Evolutionary conservation across 1,284 basidiomycete species (phyloP).

Genomic region (Sparassis latifolia): DNA sequence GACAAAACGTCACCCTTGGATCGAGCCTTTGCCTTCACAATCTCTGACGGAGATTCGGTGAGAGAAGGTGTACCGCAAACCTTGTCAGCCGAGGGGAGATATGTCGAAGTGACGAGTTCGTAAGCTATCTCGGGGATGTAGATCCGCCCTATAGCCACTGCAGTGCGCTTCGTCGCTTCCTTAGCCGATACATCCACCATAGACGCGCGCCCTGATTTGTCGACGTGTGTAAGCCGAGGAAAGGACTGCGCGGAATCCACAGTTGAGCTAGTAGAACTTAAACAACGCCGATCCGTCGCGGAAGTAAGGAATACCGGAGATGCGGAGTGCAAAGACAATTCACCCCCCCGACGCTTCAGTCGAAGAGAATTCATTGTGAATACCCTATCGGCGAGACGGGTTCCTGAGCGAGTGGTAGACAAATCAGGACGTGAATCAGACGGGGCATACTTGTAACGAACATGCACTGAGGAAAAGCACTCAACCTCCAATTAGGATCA

Average conservation of each 20-base stretch:
- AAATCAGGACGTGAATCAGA: not conserved
- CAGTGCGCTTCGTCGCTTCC: constrained; percentile 54
- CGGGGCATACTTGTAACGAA: constrained; percentile 4
- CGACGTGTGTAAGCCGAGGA: constrained; percentile 60
- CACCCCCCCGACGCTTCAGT: too few species aligned
- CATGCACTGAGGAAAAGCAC: constrained; percentile 29
- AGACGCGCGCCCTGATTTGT: constrained; percentile 54
- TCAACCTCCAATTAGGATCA: constrained; percentile 91
- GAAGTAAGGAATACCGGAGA: too few species aligned
- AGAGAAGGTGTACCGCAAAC: constrained; percentile 4
- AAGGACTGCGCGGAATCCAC: not conserved
- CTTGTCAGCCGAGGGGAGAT: constrained; percentile 2
- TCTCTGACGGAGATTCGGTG: constrained; percentile 17
- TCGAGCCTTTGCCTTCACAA: constrained; percentile 41
- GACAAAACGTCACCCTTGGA: constrained; percentile 74
- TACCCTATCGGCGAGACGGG: not conserved
- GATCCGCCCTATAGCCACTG: constrained; percentile 77
- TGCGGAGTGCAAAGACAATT: too few species aligned
- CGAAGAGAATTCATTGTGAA: too few species aligned
- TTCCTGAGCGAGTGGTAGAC: constrained; percentile 5
- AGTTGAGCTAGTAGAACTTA: not conserved
- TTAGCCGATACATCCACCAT: constrained; percentile 83
- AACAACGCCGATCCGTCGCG: not conserved
- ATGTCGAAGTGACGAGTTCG: constrained; percentile 45
- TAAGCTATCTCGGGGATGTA: constrained; percentile 62